These are phyloP conservation scores for Leishmania amazonensis DNA, from an alignment of 208 protist genomes.

Conservation along the genomic window DNA sequence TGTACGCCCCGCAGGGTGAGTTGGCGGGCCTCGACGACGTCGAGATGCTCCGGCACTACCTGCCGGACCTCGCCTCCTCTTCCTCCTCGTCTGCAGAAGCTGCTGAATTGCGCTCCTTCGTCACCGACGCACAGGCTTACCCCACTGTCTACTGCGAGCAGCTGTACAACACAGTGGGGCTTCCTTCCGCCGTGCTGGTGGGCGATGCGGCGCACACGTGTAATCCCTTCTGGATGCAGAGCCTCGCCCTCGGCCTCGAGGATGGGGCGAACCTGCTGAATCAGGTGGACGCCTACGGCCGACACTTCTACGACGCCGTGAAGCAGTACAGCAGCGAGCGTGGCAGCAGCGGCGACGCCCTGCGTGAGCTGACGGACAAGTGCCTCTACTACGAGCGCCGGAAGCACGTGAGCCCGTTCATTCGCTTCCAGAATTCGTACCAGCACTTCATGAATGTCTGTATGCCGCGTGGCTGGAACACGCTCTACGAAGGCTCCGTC, in stretches of 20 bases:
- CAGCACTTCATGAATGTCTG: constrained; percentile 70
- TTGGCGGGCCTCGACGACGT: constrained; percentile 46
- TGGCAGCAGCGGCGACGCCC: constrained; percentile 76
- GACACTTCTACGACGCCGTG: constrained; percentile 89
- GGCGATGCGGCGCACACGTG: constrained; percentile 83
- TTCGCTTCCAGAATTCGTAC: constrained; percentile 85
- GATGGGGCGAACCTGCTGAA: constrained; percentile 81
- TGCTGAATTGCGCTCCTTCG: constrained; percentile 40
- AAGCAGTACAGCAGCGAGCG: constrained; percentile 88
- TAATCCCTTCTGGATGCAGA: constrained; percentile 89
- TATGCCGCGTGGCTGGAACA: constrained; percentile 64
- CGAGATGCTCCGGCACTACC: constrained; percentile 45
- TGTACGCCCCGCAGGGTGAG: constrained; percentile 71
- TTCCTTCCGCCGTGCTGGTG: constrained; percentile 82
- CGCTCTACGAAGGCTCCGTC: constrained; percentile 73
- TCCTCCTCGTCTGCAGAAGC: constrained; percentile 14
- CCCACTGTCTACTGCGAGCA: constrained; percentile 90
- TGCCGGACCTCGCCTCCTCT: constrained; percentile 32
- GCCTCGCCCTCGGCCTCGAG: constrained; percentile 81
- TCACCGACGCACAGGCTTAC: constrained; percentile 32
- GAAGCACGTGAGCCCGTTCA: constrained; percentile 80
- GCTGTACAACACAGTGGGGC: constrained; percentile 84
- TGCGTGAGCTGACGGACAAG: constrained; percentile 84
- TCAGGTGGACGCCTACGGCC: constrained; percentile 83
- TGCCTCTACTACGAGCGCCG: constrained; percentile 84